Conservation (phyloP, 805 yeast species). For the Ogataea parapolymorpha region DNA sequence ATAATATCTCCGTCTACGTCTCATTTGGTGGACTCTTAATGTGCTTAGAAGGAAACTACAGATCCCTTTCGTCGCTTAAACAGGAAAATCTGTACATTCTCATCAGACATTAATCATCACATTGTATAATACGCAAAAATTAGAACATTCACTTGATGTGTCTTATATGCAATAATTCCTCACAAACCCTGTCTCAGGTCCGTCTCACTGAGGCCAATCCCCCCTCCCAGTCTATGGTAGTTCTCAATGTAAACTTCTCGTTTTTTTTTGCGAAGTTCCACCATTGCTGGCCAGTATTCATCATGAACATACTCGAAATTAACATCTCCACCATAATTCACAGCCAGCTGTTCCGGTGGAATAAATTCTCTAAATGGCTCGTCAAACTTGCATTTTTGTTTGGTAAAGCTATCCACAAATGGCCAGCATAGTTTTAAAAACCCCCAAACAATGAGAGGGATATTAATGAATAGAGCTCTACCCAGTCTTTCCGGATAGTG, state of each 20-base stretch:
- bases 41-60: slow-evolving; percentile 93
- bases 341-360: slow-evolving; percentile 74
- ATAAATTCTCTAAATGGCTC: slow-evolving; percentile 85
- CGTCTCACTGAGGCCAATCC: slow-evolving; percentile 75
- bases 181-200: slow-evolving; percentile 57
- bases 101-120: slow-evolving; percentile 53
- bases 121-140: slow-evolving; percentile 9
- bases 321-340: slow-evolving; percentile 78
- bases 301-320: slow-evolving; percentile 82
- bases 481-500: slow-evolving; percentile 98
- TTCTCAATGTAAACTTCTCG: slow-evolving; percentile 58
- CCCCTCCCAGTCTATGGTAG: slow-evolving; percentile 67
- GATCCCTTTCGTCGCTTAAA: slow-evolving; percentile 81
- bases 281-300: slow-evolving; percentile 76
- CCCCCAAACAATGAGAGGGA: slow-evolving; percentile 94
- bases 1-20: slow-evolving; percentile 79
- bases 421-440: slow-evolving; percentile 91
- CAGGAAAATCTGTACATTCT: slow-evolving; percentile 92
- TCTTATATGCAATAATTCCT: neutral
- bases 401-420: slow-evolving; percentile 91
- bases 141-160: neutral
- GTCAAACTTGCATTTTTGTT: slow-evolving; percentile 89
- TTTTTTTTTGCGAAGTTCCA: slow-evolving; percentile 54
- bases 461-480: slow-evolving; percentile 83
- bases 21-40: slow-evolving; percentile 94